Evolutionary conservation across 2,329 filamentous ascomycete species (phyloP).

Genomic region (Monilinia fructigena): DNA sequence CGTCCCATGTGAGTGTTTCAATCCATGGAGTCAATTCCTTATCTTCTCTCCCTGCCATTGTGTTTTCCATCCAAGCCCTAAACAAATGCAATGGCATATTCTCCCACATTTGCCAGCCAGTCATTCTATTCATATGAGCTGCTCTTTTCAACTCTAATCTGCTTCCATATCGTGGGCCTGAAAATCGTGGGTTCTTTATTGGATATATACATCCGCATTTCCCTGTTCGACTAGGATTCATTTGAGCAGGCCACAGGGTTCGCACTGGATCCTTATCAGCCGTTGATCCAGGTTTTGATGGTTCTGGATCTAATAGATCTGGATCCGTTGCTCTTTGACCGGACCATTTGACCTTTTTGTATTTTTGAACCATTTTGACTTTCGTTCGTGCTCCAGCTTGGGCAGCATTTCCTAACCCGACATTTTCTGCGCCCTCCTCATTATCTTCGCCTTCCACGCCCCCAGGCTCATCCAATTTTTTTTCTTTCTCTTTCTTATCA

Average conservation of each 20-base stretch:
- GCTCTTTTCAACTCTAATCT: background rate
- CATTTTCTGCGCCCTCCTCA: background rate
- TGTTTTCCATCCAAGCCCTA: constrained; percentile 16
- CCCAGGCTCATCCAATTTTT: background rate
- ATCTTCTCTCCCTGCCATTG: background rate
- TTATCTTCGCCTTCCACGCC: background rate
- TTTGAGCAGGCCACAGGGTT: constrained; percentile 13
- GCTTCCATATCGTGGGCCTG: background rate
- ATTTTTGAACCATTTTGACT: background rate
- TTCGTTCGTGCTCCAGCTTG: constrained; percentile 15
- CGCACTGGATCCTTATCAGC: background rate
- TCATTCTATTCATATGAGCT: background rate
- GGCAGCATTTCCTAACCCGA: background rate
- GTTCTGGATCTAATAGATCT: background rate
- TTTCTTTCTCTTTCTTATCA: rapidly evolving
- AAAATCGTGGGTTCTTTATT: background rate
- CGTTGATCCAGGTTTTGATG: background rate
- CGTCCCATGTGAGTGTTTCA: background rate
- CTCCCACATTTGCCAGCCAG: background rate
- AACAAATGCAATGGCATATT: background rate
- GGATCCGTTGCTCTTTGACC: background rate
- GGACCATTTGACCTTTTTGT: background rate
- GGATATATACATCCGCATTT: constrained; percentile 10
- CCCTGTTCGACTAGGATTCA: constrained; percentile 3
- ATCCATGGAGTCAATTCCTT: background rate